phyloP scores from a whole-genome alignment of 495 filamentous ascomycete species.

The Neurospora pannonica region DNA sequence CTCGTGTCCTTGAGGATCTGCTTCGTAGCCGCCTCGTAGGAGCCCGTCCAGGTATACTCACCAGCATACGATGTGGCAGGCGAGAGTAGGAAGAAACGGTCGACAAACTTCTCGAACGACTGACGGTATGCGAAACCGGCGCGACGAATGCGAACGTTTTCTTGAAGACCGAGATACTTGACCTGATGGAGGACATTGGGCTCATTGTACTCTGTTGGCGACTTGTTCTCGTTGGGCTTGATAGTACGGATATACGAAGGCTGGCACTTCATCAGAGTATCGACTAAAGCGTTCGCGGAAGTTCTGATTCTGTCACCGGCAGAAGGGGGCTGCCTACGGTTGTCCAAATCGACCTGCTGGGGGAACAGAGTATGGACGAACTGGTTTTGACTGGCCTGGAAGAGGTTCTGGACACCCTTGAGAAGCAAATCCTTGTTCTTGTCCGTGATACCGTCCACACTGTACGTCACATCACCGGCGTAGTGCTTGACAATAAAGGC shows the following conservation, averaged over 20 bases:
- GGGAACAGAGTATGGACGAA: conserved; percentile 89
- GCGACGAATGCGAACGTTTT: conserved; percentile 95
- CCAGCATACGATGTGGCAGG: conserved; percentile 92
- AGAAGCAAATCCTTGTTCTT: conserved; percentile 98
- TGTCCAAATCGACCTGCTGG: conserved; percentile 88
- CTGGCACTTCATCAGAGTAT: conserved; percentile 91
- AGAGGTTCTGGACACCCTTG: conserved; percentile 86
- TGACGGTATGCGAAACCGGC: conserved; percentile 97
- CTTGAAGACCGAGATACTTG: conserved; percentile 96
- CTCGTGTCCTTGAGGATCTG: conserved; percentile 94
- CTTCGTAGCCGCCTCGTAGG: conserved; percentile 75
- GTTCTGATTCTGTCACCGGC: conserved; percentile 95
- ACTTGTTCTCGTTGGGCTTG: conserved; percentile 99
- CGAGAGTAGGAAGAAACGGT: conserved; percentile 92
- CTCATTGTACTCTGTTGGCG: conserved; percentile 79
- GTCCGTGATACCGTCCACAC: conserved; percentile 94
- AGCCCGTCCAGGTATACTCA: conserved; percentile 92
- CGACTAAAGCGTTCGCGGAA: conserved; percentile 91
- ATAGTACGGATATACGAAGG: conserved; percentile 98
- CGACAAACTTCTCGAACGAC: conserved; percentile 96
- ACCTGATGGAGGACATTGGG: conserved; percentile 96
- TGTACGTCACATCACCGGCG: conserved; percentile 94
- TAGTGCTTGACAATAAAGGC: conserved; percentile 99
- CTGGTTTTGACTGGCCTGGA: conserved; percentile 69
- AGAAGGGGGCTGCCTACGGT: conserved; percentile 86